A percentile compares a stretch with the other conserved stretches of the same genome.
Conservation (phyloP, 2,329 filamentous ascomycete genomes). For the Chaetomiaceae sp. region DNA sequence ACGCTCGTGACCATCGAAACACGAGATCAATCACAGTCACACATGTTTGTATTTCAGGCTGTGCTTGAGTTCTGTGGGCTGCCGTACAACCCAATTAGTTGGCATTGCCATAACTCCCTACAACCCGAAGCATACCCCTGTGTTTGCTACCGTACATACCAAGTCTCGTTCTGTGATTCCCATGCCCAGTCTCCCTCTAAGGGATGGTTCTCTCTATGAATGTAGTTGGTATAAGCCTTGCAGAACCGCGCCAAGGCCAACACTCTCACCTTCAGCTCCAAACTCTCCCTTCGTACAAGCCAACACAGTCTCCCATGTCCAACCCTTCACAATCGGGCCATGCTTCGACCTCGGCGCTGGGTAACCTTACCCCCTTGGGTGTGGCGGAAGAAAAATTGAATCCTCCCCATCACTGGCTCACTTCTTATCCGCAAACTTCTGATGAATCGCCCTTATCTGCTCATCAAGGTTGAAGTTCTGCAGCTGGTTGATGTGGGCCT, state of each 20-base stretch:
- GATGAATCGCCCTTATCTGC: conserved; percentile 66
- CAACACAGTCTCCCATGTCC: conserved; percentile 3
- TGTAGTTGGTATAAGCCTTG: conserved; percentile 17
- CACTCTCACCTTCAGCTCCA: conserved; percentile 15
- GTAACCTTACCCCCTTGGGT: no score
- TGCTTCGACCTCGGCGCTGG: no score
- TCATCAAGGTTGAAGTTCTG: conserved; percentile 76
- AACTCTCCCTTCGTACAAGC: not conserved
- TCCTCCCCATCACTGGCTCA: conserved; percentile 5
- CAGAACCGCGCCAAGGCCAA: not conserved
- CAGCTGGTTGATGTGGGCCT: conserved; percentile 52
- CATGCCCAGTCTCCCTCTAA: not conserved
- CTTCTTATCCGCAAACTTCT: conserved; percentile 46
- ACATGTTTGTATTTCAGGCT: not conserved
- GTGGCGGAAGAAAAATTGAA: no score
- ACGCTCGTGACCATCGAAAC: not conserved
- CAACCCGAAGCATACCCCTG: not conserved
- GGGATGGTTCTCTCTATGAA: not conserved
- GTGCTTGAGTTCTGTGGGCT: no score
- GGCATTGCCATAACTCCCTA: not conserved
- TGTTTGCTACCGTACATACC: conserved; percentile 4
- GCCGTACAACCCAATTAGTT: not conserved
- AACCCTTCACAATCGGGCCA: not conserved
- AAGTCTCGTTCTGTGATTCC: not conserved
- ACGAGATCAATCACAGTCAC: not conserved